Evolutionary conservation across 306 rosid species (phyloP).

Genomic region (Vachellia collinsii): DNA sequence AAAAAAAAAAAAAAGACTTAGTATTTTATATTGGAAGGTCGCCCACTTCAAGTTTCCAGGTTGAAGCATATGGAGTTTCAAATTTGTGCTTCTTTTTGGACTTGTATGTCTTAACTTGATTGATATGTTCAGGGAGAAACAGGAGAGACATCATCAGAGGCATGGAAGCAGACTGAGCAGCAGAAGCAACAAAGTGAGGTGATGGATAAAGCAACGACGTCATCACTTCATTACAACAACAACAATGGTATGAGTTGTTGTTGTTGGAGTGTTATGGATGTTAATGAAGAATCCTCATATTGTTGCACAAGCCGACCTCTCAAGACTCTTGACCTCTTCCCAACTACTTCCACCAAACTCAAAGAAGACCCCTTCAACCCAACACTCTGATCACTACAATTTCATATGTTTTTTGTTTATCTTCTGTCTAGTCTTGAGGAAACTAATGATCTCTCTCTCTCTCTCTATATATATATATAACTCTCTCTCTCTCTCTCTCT

Average conservation of each 20-base stretch:
- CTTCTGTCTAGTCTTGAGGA: neutral
- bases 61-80: constrained; percentile 7
- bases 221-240: constrained; percentile 37
- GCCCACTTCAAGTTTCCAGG: neutral
- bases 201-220: constrained; percentile 45
- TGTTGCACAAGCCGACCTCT: constrained; percentile 47
- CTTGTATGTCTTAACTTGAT: neutral
- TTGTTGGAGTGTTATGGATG: constrained; percentile 40
- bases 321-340: constrained; percentile 87
- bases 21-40: too few species aligned
- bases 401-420: neutral
- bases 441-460: neutral
- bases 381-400: neutral
- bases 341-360: constrained; percentile 59
- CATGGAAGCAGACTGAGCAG: constrained; percentile 37
- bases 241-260: constrained; percentile 31
- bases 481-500: neutral
- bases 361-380: constrained; percentile 46
- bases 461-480: neutral
- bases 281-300: constrained; percentile 48
- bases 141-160: constrained; percentile 48
- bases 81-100: neutral
- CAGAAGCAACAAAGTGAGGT: constrained; percentile 38
- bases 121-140: constrained; percentile 48
- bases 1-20: too few species aligned